These are phyloP conservation scores for Cladosporium sp. DNA, from an alignment of 2,329 filamentous ascomycete species.

Conservation along the genomic window DNA sequence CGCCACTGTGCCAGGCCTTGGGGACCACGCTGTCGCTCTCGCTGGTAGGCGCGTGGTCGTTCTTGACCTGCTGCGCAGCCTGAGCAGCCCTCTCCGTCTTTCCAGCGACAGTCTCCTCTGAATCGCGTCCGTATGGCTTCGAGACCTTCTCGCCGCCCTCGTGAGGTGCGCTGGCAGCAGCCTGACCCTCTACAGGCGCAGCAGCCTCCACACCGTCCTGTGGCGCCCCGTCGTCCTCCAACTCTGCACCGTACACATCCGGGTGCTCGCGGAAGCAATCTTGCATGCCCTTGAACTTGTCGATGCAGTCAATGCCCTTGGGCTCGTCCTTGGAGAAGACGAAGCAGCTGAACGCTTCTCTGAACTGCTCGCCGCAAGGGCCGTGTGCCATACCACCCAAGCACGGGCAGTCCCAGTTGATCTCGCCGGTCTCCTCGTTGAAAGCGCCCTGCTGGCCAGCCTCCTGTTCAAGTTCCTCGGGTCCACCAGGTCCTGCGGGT, in stretches of 20 bases:
- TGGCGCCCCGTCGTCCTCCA: slow-evolving; percentile 65
- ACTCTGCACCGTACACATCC: slow-evolving; percentile 85
- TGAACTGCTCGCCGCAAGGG: slow-evolving; percentile 93
- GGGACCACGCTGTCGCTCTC: slow-evolving; percentile 46
- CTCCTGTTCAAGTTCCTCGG: slow-evolving; percentile 69
- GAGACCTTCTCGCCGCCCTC: slow-evolving; percentile 21
- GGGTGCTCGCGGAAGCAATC: slow-evolving; percentile 92
- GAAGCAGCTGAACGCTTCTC: slow-evolving; percentile 94
- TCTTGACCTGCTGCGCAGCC: slow-evolving; percentile 30
- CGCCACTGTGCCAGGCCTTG: slow-evolving; percentile 46
- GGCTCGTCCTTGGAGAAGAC: slow-evolving; percentile 92
- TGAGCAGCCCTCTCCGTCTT: slow-evolving; percentile 28
- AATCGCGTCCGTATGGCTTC: slow-evolving; percentile 14
- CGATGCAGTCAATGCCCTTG: slow-evolving; percentile 53
- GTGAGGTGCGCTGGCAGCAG: slow-evolving; percentile 12
- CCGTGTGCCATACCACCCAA: slow-evolving; percentile 95
- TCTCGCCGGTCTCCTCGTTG: slow-evolving; percentile 97
- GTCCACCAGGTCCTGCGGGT: slow-evolving; percentile 29
- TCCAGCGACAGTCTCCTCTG: slow-evolving; percentile 16
- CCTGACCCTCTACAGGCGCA: slow-evolving; percentile 20
- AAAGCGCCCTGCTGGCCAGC: slow-evolving; percentile 86
- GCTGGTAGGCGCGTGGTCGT: slow-evolving; percentile 25
- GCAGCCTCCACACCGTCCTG: slow-evolving; percentile 30
- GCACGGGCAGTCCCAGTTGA: slow-evolving; percentile 99
- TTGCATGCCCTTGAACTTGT: slow-evolving; percentile 75